A percentile compares a stretch with the other conserved stretches of the same genome.
Evolutionary conservation across 2,329 filamentous ascomycete genomes (phyloP).

Genomic region (Aureobasidium leucospermi): DNA sequence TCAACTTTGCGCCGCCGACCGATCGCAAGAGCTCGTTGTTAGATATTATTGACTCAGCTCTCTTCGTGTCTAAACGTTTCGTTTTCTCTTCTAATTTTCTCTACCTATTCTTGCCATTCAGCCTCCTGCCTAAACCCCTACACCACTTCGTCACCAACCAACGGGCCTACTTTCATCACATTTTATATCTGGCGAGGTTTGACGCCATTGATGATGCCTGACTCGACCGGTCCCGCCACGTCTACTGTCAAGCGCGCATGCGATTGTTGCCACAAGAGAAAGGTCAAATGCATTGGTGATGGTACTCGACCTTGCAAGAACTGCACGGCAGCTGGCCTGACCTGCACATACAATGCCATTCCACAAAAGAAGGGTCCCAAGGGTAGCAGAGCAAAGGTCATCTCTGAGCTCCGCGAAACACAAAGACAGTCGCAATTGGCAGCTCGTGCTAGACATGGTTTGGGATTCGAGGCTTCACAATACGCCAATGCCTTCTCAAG

Average conservation of each 20-base stretch:
- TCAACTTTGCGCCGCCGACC: constrained; percentile 8
- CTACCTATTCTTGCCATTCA: background rate
- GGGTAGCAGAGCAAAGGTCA: constrained; percentile 54
- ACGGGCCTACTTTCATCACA: constrained; percentile 3
- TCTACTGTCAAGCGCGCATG: constrained; percentile 21
- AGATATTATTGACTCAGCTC: constrained; percentile 10
- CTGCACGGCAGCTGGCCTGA: constrained; percentile 51
- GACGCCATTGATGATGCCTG: constrained; percentile 17
- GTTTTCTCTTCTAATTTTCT: constrained; percentile 9
- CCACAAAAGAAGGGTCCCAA: constrained; percentile 59
- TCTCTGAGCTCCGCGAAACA: constrained; percentile 53
- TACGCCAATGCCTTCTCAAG: constrained; percentile 37
- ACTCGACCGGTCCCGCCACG: constrained; percentile 17
- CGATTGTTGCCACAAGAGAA: constrained; percentile 35
- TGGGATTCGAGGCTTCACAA: constrained; percentile 34
- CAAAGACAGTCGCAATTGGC: constrained; percentile 39
- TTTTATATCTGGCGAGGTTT: constrained; percentile 1
- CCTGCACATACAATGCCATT: constrained; percentile 58
- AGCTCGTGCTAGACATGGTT: constrained; percentile 28
- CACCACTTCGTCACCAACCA: background rate
- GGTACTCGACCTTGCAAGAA: constrained; percentile 52
- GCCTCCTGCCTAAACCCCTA: background rate
- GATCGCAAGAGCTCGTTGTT: constrained; percentile 10
- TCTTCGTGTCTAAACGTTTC: constrained; percentile 8
- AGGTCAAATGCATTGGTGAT: constrained; percentile 46